Base-by-base conservation (phyloP, 129 eudicot genomes). In the Ambrosia trifida region DNA sequence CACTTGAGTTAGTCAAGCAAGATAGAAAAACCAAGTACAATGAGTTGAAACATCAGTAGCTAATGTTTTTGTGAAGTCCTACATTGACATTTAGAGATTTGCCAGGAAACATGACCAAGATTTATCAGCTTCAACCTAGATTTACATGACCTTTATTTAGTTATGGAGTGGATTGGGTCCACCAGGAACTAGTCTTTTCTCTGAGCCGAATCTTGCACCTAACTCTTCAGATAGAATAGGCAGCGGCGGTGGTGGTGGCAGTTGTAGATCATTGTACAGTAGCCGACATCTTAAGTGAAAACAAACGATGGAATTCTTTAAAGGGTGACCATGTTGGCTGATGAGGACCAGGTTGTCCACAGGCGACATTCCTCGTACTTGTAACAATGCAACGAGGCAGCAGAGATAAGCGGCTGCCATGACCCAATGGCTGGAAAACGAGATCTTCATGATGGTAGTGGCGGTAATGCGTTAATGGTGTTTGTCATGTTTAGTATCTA, bases 141-240 rank as follows among this genome's bases (percentile, higher is more conserved):
- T 77, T 70, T 70, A 77, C 81, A 40, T 2, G 50, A 62, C 35
- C 66, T 16, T 85, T 79, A 88, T 73, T 89, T 83, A 88, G 76
- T 89, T 85, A 67, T 89, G 91, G 35, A 89, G 84, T 53, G 87
- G 96, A 67, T 89, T 89, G 47, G 96, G 89, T 3, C 96, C 89
- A n/a, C 85, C 79, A n/a, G 91, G 96, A 73, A 89, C 84, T 3
- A 83, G 84, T 75, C 91, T 83, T 65, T 81, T 82, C 76, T 85
- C 87, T 9, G 59, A 62, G 7, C 69, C 85, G 69, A 76, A 81
- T 67, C 70, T 65, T 59, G 82, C 70, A 81, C 74, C 85, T 40
- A 60, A 74, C 44, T 76, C 78, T 64, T 46, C 68, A 9, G 63
- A 72, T 40, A 54, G 49, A 30, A 68, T 7, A 41, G 87, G 68